Evolutionary conservation across 495 filamentous ascomycete genomes (phyloP).

Genomic region (Articulospora tetracladia): DNA sequence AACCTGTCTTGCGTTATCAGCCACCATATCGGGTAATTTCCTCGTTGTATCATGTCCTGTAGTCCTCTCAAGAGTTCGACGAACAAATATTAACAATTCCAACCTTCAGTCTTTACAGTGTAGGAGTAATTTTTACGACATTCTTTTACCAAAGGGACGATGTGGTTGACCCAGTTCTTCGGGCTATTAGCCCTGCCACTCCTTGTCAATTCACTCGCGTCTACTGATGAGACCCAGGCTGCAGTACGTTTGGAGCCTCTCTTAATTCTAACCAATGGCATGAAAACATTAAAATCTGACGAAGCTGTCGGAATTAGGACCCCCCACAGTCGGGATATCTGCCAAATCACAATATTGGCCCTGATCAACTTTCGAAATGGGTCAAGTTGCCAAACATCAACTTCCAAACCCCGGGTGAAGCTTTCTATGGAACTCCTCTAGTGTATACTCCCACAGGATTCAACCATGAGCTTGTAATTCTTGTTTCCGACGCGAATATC

Average conservation of each 20-base stretch:
- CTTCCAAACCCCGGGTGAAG: slow-evolving; percentile 1
- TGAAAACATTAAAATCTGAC: neutral
- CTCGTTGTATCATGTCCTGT: neutral
- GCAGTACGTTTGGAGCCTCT: slow-evolving; percentile 1
- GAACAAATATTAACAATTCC: neutral
- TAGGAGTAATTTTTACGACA: neutral
- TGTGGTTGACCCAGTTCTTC: neutral
- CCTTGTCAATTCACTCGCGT: neutral
- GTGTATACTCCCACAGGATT: slow-evolving; percentile 30
- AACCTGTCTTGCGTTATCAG: neutral
- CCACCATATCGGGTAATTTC: neutral
- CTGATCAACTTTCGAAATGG: neutral
- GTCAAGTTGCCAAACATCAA: neutral
- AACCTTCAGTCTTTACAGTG: neutral
- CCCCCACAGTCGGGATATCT: slow-evolving; percentile 16
- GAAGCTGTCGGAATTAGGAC: slow-evolving; percentile 5
- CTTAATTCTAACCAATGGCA: neutral
- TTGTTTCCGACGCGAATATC: slow-evolving; percentile 33
- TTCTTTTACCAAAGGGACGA: neutral
- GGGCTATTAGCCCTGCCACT: neutral
- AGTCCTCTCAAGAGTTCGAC: neutral
- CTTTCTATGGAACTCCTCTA: slow-evolving; percentile 34
- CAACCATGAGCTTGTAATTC: slow-evolving; percentile 28
- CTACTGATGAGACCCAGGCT: neutral
- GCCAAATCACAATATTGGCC: slow-evolving; percentile 20